Base-by-base conservation (phyloP, 495 filamentous ascomycete genomes). In the Paragyromitra xinjiangensis region DNA sequence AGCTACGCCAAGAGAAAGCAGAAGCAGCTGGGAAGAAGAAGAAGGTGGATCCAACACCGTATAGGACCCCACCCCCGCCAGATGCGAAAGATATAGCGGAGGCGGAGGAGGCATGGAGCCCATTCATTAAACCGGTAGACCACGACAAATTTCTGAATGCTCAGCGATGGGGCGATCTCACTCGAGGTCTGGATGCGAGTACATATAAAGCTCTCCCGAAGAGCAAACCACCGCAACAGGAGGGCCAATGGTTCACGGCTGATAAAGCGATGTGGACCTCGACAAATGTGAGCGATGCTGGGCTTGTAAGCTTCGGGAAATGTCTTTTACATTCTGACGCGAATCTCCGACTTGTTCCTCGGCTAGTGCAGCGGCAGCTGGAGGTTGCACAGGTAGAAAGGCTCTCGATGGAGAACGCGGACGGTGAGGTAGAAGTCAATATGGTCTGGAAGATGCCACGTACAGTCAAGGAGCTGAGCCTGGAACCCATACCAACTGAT, bases 241-340 rank as follows among this genome's bases (percentile, higher is more conserved):
- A 69, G 12, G 74, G 26, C 9, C 42, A 68, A 26, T 58, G 62
- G 71, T 63, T 69, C 37, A 72, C 66, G 63, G 61, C 63, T 12
- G 74, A 78, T 37, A 68, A 62, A 39, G 62, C 72, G n/a, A 24
- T 75, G 34, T 75, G 77, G 77, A 62, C 63, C 40, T 66, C 66
- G 64, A 44, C 64, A 14, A 68, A 80, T 2, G 77, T 80, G 14
- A 58, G 59, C 3, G 64, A 80, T 34, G 8, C 29, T 16, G 78
- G 70, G 6, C 77, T 80, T 37, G 58, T 70, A 6, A 65, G 51
- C 19, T 80, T 80, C 24, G 59, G 58, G 53, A 80, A 80, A 44
- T 77, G 65, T 16, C 69, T 80, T 14, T 61, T 81, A 9, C 79
- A 81, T 29, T 81, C 80, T 26, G 80, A 81, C 22, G 80, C 80